Conservation (phyloP, 495 filamentous ascomycete species). For the Aspergillus taichungensis region DNA sequence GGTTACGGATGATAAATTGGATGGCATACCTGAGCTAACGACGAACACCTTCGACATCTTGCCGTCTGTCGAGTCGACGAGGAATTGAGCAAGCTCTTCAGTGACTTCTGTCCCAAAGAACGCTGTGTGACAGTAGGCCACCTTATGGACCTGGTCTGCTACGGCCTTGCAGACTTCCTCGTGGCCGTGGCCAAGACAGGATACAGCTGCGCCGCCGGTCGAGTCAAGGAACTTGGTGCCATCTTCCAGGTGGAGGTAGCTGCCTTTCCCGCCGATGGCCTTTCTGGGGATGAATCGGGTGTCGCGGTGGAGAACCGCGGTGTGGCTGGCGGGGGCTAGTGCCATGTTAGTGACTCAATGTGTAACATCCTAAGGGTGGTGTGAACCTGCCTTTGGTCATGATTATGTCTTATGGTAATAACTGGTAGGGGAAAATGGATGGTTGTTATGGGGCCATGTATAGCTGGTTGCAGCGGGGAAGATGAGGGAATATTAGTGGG, state of each 20-base stretch:
- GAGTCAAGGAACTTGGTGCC: slow-evolving; percentile 58
- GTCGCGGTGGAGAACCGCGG: slow-evolving; percentile 36
- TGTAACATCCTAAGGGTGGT: no score
- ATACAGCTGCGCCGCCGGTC: slow-evolving; percentile 43
- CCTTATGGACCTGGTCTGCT: slow-evolving; percentile 36
- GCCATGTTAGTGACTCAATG: background rate
- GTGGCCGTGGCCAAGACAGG: slow-evolving; percentile 42
- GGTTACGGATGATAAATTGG: background rate
- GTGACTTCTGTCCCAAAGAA: slow-evolving; percentile 41
- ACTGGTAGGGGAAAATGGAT: background rate
- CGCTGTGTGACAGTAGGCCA: slow-evolving; percentile 46
- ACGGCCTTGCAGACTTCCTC: slow-evolving; percentile 37
- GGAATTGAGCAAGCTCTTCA: slow-evolving; percentile 34
- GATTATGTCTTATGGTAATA: background rate
- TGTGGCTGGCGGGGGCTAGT: slow-evolving; percentile 9
- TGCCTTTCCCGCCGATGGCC: slow-evolving; percentile 34
- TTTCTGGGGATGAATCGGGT: slow-evolving; percentile 32
- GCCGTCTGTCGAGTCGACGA: slow-evolving; percentile 39
- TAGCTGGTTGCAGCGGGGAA: no score
- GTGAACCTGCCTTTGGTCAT: background rate
- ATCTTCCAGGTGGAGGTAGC: slow-evolving; percentile 44
- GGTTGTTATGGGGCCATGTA: no score
- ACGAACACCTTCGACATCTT: slow-evolving; percentile 39
- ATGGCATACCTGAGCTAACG: slow-evolving; percentile 48
- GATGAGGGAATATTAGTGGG: background rate